These are phyloP conservation scores for Pisolithus microcarpus DNA, from an alignment of 768 basidiomycete species.

Conservation along the genomic window DNA sequence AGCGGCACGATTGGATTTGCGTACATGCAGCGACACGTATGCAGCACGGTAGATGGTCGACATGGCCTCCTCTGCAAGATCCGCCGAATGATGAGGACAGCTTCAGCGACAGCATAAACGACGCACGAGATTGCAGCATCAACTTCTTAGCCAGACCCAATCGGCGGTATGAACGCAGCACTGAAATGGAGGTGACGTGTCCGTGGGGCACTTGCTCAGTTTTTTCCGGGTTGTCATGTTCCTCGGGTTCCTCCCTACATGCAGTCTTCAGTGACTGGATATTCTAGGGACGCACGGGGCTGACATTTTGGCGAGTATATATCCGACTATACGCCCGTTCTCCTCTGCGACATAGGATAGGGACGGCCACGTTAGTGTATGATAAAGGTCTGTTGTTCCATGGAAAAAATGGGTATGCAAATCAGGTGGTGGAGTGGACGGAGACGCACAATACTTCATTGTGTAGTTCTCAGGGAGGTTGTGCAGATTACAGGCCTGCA, in stretches of 20 bases:
- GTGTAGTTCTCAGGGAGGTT: conserved; percentile 90
- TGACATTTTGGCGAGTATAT: conserved; percentile 94
- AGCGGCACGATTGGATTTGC: conserved; percentile 92
- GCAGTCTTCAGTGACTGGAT: conserved; percentile 28
- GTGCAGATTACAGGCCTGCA: conserved; percentile 92
- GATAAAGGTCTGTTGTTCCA: conserved; percentile 71
- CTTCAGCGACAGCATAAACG: background rate
- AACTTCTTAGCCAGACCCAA: conserved; percentile 89
- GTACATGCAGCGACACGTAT: conserved; percentile 84
- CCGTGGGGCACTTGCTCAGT: conserved; percentile 60
- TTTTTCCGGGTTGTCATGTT: conserved; percentile 43
- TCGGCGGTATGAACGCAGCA: conserved; percentile 83
- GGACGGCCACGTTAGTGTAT: conserved; percentile 87
- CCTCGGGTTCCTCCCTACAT: conserved; percentile 49
- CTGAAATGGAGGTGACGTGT: conserved; percentile 95
- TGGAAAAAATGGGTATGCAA: background rate
- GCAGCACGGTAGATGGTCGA: conserved; percentile 74
- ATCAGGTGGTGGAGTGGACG: background rate
- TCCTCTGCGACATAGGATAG: conserved; percentile 92
- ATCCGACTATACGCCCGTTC: conserved; percentile 86
- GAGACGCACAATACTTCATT: conserved; percentile 63
- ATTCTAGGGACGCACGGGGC: conserved; percentile 14
- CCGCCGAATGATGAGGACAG: background rate
- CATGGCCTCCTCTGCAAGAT: conserved; percentile 79
- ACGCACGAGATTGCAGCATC: conserved; percentile 88